phyloP scores from a whole-genome alignment of 768 basidiomycete genomes.

The Lentinula sp. region DNA sequence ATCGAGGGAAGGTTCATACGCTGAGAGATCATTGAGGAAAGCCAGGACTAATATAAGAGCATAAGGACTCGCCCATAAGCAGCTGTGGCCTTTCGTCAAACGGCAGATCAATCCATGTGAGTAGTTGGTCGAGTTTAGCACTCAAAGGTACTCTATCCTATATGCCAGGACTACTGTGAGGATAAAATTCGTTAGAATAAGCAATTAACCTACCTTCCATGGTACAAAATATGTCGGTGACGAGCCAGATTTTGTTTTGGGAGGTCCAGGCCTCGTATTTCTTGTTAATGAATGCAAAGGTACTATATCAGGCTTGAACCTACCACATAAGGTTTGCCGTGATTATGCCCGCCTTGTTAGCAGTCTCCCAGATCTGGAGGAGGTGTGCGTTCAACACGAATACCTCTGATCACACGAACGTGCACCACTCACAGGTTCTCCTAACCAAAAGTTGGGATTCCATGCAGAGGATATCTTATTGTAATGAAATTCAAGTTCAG shows the following conservation, averaged over 20 bases:
- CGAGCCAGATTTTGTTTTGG: conserved; percentile 56
- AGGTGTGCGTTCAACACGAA: neutral
- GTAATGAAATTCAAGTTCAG: conserved; percentile 64
- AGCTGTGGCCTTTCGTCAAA: conserved; percentile 64
- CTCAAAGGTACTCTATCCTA: conserved; percentile 59
- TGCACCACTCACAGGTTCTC: conserved; percentile 65
- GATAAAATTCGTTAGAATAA: neutral
- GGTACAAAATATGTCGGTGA: conserved; percentile 74
- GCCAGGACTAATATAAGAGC: neutral
- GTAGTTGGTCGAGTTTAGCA: conserved; percentile 71
- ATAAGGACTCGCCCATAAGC: conserved; percentile 50
- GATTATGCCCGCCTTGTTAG: conserved; percentile 59
- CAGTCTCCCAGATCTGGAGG: conserved; percentile 88
- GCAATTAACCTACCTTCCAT: conserved; percentile 48
- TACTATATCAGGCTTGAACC: conserved; percentile 16
- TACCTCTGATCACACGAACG: neutral
- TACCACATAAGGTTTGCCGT: conserved; percentile 94
- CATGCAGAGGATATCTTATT: conserved; percentile 55
- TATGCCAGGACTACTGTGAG: neutral
- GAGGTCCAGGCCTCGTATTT: conserved; percentile 66
- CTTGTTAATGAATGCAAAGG: neutral
- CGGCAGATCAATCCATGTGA: conserved; percentile 80
- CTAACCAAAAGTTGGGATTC: conserved; percentile 78
- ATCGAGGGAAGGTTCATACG: conserved; percentile 81
- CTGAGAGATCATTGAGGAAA: conserved; percentile 26